Evolutionary conservation across 192 early-diverging fungal genomes (phyloP).

Genomic region (Borealophlyctis nickersoniae): DNA sequence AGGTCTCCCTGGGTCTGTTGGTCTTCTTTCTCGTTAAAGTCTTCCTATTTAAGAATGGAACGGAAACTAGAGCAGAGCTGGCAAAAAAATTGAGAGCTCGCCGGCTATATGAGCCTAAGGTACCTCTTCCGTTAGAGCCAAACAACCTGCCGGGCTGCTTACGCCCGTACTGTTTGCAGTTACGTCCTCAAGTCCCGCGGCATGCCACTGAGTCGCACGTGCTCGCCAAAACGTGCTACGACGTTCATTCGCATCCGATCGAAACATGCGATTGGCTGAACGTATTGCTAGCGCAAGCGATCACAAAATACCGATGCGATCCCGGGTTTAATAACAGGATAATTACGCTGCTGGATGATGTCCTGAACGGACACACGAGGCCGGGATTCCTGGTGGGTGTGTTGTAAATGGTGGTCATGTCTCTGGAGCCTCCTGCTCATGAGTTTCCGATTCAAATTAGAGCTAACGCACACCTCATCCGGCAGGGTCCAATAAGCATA

Average conservation of each 20-base stretch:
- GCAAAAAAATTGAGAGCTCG: conserved; percentile 3
- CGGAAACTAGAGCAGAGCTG: conserved; percentile 45
- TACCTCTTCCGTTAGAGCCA: too few species aligned
- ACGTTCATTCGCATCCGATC: conserved; percentile 36
- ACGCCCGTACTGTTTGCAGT: too few species aligned
- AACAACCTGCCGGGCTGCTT: too few species aligned
- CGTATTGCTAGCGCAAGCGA: conserved; percentile 72
- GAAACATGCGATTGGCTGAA: conserved; percentile 85
- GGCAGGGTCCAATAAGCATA: conserved; percentile 53
- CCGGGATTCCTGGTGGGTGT: conserved; percentile 70
- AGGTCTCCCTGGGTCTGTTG: conserved; percentile 42
- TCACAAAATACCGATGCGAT: conserved; percentile 72
- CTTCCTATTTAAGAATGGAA: conserved; percentile 48
- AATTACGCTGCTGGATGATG: conserved; percentile 61
- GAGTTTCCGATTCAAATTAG: conserved; percentile 2
- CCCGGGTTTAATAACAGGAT: conserved; percentile 63
- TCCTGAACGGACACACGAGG: conserved; percentile 63
- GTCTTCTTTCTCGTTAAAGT: conserved; percentile 56
- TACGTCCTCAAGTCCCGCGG: conserved; percentile 27
- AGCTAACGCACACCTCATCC: conserved; percentile 4
- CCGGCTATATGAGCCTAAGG: conserved; percentile 35
- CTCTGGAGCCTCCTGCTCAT: neutral
- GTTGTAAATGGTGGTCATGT: conserved; percentile 5
- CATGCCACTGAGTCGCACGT: conserved; percentile 46
- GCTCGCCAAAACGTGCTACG: conserved; percentile 42